Percentiles rank a stretch among this genome's conserved stretches.
These are phyloP conservation scores for Phialophora expanda DNA, from an alignment of 2,329 filamentous ascomycete genomes.

Conservation along the genomic window DNA sequence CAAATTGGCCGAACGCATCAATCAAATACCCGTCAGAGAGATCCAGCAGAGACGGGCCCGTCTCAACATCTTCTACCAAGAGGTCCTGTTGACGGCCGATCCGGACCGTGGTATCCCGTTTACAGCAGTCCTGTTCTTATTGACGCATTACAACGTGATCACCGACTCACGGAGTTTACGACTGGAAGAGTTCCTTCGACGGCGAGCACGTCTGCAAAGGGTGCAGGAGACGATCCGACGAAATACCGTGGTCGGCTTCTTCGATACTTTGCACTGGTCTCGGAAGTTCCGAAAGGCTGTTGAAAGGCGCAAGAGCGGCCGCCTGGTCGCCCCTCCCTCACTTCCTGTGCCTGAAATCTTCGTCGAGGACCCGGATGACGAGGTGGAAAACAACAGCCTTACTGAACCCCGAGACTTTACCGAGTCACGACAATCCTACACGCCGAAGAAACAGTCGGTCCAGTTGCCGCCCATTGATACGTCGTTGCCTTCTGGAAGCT, in stretches of 20 bases:
- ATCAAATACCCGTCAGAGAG: constrained; percentile 72
- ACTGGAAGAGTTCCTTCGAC: constrained; percentile 90
- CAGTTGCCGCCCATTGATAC: constrained; percentile 38
- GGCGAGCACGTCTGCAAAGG: constrained; percentile 85
- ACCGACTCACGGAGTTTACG: constrained; percentile 95
- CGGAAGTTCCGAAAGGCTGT: constrained; percentile 78
- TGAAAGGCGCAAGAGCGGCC: constrained; percentile 72
- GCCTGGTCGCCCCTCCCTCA: constrained; percentile 78
- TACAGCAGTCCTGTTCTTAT: constrained; percentile 87
- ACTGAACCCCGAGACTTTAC: constrained; percentile 39
- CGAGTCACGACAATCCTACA: constrained; percentile 31
- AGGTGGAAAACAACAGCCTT: constrained; percentile 32
- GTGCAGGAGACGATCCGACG: constrained; percentile 94
- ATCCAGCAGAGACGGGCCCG: constrained; percentile 76
- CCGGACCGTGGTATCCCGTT: constrained; percentile 89
- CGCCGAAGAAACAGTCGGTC: constrained; percentile 27
- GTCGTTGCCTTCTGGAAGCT: constrained; percentile 35
- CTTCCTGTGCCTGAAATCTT: constrained; percentile 88
- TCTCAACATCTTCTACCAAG: constrained; percentile 96
- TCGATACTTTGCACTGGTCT: constrained; percentile 88
- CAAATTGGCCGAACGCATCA: constrained; percentile 74
- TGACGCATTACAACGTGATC: constrained; percentile 98
- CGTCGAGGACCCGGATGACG: constrained; percentile 74
- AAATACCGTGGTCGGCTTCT: constrained; percentile 90
- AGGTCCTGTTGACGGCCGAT: constrained; percentile 91